Percentiles rank a stretch among this genome's conserved stretches.
Conservation (phyloP, 2,329 filamentous ascomycete genomes). For the Stenocarpella maydis region DNA sequence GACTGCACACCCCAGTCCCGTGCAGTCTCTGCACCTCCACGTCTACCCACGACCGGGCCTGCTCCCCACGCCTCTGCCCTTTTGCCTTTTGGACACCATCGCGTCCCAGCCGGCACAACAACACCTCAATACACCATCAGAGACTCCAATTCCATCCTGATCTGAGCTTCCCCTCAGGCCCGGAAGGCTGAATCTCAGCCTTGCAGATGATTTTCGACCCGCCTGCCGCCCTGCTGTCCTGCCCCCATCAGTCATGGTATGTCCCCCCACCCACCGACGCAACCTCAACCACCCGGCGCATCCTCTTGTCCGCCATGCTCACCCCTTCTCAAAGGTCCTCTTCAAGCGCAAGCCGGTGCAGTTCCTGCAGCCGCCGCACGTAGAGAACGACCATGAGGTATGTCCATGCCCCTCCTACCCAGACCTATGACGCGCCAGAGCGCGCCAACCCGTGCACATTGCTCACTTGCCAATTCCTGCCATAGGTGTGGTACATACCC, state of each 20-base stretch:
- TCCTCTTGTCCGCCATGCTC: slow-evolving; percentile 39
- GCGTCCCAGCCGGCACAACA: slow-evolving; percentile 37
- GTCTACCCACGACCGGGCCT: slow-evolving; percentile 33
- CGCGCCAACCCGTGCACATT: slow-evolving; percentile 28
- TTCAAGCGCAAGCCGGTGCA: slow-evolving; percentile 96
- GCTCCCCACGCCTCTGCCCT: slow-evolving; percentile 33
- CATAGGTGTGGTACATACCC: slow-evolving; percentile 88
- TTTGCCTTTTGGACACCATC: slow-evolving; percentile 29
- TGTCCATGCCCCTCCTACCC: slow-evolving; percentile 40
- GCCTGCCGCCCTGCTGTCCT: slow-evolving; percentile 34
- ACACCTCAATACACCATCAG: slow-evolving; percentile 40
- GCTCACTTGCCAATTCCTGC: slow-evolving; percentile 37
- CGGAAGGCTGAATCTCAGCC: slow-evolving; percentile 50
- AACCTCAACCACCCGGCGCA: slow-evolving; percentile 35
- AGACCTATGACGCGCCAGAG: slow-evolving; percentile 21
- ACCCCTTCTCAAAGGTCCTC: slow-evolving; percentile 71
- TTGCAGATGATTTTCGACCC: slow-evolving; percentile 49
- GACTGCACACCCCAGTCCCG: slow-evolving; percentile 35
- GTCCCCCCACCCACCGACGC: slow-evolving; percentile 23
- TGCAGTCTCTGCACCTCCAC: slow-evolving; percentile 37
- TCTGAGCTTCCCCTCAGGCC: slow-evolving; percentile 40
- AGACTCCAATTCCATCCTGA: slow-evolving; percentile 40
- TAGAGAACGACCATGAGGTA: slow-evolving; percentile 88
- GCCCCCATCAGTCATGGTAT: slow-evolving; percentile 46
- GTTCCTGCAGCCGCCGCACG: slow-evolving; percentile 74